Evolutionary conservation across 1,284 basidiomycete genomes (phyloP), one percentile per base, ranked within the genome.

Genomic region (Tranzscheliella williamsii): DNA sequence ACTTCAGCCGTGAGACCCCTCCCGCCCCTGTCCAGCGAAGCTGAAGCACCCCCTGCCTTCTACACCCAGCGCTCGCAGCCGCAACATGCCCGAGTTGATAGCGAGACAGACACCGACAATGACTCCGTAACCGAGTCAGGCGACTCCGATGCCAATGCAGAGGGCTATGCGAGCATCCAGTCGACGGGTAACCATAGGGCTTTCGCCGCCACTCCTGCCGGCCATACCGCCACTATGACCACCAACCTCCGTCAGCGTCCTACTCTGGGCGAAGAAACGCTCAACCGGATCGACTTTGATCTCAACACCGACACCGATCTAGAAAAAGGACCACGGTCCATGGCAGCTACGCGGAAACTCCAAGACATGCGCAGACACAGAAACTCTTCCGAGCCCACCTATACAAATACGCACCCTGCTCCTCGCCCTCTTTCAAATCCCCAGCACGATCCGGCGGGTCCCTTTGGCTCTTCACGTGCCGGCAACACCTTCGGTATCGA

Each of bases 181-280:
- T 44, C 55, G 30, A 69, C 66, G 1, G 66, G 66, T 34, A 69
- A 69, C 26, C 66, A 69, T 23, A 45, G 54, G 26, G 56, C 43
- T 20, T 62, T 65, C 40, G 55, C 55, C 11, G 56, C 58, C 9
- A 69, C 57, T 2, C 57, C 51, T 6, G 56, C 51, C 13, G 53
- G 49, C 2, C 58, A 63, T 23, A 60, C 51, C 26, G 45, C 38
- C n/a, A 54, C 50, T 17, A 50, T 52, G 34, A 61, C 50, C 2
- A 35, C 40, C 31, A 39, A 48, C 41, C 22, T 40, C 32, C 55
- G 46, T 9, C 50, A 46, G 24, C 47, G 66, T 15, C 66, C 66
- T 7, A 47, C 35, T 1, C 47, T 69, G 4, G 62, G 63, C 3
- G 48, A 61, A 15, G 56, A 55, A 12, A 66, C 56, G 30, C 42